phyloP scores from a whole-genome alignment of 768 basidiomycete genomes.

The Boletus coccyginus region DNA sequence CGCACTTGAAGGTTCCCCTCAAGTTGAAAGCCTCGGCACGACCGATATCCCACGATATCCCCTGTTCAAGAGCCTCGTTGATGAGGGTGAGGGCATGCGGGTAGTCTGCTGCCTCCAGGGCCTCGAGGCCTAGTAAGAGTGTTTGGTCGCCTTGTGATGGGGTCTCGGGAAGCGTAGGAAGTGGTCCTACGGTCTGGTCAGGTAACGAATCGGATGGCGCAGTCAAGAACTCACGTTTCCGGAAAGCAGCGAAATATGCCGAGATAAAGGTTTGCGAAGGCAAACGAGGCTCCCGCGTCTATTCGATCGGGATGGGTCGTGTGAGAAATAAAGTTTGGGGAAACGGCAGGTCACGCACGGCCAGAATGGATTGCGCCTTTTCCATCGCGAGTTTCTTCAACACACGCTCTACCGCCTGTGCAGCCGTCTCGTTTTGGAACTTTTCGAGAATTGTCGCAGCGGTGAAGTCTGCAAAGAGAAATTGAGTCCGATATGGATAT shows the following conservation, averaged over 20 bases:
- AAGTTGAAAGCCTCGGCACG: slow-evolving; percentile 90
- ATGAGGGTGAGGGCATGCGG: slow-evolving; percentile 73
- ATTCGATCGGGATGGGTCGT: neutral
- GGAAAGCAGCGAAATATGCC: slow-evolving; percentile 97
- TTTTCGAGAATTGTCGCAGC: slow-evolving; percentile 94
- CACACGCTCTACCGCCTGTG: slow-evolving; percentile 86
- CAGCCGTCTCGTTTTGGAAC: slow-evolving; percentile 80
- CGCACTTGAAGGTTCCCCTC: slow-evolving; percentile 93
- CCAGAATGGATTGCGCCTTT: slow-evolving; percentile 70
- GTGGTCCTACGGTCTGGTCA: slow-evolving; percentile 44
- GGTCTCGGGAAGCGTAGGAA: slow-evolving; percentile 68
- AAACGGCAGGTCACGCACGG: slow-evolving; percentile 39
- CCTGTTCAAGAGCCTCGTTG: slow-evolving; percentile 86
- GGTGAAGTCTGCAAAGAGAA: slow-evolving; percentile 69
- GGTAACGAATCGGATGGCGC: neutral
- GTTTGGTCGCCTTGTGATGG: slow-evolving; percentile 83
- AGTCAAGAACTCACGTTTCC: slow-evolving; percentile 56
- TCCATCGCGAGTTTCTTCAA: slow-evolving; percentile 76
- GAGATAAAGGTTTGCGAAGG: slow-evolving; percentile 91
- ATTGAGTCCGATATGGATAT: neutral
- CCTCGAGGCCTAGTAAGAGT: slow-evolving; percentile 74
- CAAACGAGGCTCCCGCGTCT: slow-evolving; percentile 73
- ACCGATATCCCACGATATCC: slow-evolving; percentile 69
- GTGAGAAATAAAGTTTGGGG: neutral
- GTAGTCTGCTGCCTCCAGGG: slow-evolving; percentile 84